Base-by-base conservation (phyloP, 208 protist species). In the Trypanosoma scelopori region DNA sequence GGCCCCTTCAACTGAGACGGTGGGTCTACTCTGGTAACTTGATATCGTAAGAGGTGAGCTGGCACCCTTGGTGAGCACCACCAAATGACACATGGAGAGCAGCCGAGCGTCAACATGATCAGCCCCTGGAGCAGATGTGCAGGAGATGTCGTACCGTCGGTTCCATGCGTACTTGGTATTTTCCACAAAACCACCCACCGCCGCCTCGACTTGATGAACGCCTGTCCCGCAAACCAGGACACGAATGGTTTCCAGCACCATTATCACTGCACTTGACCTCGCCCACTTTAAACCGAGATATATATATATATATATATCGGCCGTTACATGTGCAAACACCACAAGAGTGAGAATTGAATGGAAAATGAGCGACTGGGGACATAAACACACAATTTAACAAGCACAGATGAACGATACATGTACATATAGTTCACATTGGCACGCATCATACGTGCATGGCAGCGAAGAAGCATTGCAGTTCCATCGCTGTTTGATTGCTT, bases 131-230 rank as follows among this genome's bases (percentile, higher is more conserved):
- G 73, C 74, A 22, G 78, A 69, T 18, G 78, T 84, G 73, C 85
- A 91, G 13, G 78, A 78, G 28, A 92, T 78, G 32, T 72, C 69
- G 55, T 90, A 94, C 9, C 64, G 74, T 20, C 81, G 79, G 53
- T 87, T 85, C 89, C 89, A 94, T 28, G 89, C 89, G 59, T 76
- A 73, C 59, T 94, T 81, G 0, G 71, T 69, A 28, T 84, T 78
- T 56, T 84, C 79, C 12, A 87, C 69, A 25, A 67, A 71, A 23
- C 76, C 77, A 41, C 83, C 78, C 42, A 94, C 62, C 20, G 70
- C 74, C 5, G 65, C 51, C 32, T 94, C 80, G 13, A 92, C 81
- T 7, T 47, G 62, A 47, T 78, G 68, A 22, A 83, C 69, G 20
- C 90, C 88, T 0, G 81, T 77, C n/a, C 88, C 88, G 62, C 87